These are phyloP conservation scores for Thecamonas trahens DNA, from an alignment of 78 protist genomes.

Conservation along the genomic window DNA sequence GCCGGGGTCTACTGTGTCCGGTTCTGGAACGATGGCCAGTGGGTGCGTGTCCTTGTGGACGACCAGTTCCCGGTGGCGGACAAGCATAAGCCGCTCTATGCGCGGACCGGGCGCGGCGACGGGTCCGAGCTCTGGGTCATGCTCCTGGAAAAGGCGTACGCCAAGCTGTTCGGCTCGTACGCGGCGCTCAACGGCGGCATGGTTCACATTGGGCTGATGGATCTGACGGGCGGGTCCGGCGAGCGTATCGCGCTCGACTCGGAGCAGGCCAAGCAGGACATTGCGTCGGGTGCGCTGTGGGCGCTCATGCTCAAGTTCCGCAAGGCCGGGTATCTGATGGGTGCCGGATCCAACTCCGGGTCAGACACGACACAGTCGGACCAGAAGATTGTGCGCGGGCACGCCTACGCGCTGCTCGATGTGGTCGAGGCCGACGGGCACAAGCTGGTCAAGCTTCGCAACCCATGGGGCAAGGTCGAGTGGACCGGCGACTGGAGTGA, in stretches of 20 bases:
- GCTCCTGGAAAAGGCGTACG: constrained; percentile 20
- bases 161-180: constrained; percentile 12
- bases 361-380: not conserved
- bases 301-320: not conserved
- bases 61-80: constrained; percentile 13
- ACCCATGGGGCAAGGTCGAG: constrained; percentile 48
- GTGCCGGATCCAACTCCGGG: not conserved
- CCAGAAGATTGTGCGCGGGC: constrained; percentile 6
- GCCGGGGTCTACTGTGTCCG: constrained; percentile 12
- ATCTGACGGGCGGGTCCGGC: constrained; percentile 6
- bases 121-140: not conserved
- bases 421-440: not conserved
- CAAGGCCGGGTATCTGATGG: constrained; percentile 13
- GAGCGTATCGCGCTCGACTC: not conserved
- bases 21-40: not conserved
- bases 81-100: not conserved
- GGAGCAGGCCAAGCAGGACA: not conserved
- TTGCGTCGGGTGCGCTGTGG: not conserved
- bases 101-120: not conserved
- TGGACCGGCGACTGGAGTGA: constrained; percentile 48
- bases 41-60: constrained; percentile 18
- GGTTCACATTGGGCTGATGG: not conserved
- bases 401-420: constrained; percentile 1
- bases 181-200: constrained; percentile 3
- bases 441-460: constrained; percentile 19